These are phyloP conservation scores for Heliosperma pusillum DNA, from an alignment of 148 eudicot genomes.

Conservation along the genomic window DNA sequence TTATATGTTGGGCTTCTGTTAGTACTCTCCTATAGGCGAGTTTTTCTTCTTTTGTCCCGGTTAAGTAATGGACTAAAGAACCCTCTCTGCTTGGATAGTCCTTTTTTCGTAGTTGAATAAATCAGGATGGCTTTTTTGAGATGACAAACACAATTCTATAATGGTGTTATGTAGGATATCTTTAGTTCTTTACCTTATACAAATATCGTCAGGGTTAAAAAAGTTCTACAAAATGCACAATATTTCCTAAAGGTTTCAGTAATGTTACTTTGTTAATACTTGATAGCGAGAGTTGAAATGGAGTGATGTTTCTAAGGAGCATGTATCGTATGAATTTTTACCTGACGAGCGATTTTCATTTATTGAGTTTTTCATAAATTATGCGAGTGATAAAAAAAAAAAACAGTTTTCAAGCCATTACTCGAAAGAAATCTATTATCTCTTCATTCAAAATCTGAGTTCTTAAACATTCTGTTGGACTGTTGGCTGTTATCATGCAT, in stretches of 20 bases:
- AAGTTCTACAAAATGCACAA: neutral
- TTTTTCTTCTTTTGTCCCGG: neutral
- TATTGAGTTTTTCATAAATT: too few species aligned
- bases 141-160: too few species aligned
- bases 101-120: neutral
- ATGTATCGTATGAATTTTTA: too few species aligned
- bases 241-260: neutral
- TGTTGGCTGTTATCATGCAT: conserved; percentile 12
- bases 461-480: neutral
- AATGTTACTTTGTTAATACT: neutral
- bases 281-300: neutral
- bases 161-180: neutral
- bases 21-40: too few species aligned
- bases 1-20: neutral
- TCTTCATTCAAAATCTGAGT: neutral
- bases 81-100: neutral
- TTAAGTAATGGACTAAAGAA: neutral
- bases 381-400: neutral
- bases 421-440: neutral
- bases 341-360: neutral
- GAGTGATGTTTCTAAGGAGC: too few species aligned
- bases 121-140: neutral
- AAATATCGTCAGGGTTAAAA: too few species aligned
- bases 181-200: too few species aligned
- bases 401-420: neutral